Evolutionary conservation across 2,329 filamentous ascomycete species (phyloP).

Genomic region (Tolypocladium inflatum): DNA sequence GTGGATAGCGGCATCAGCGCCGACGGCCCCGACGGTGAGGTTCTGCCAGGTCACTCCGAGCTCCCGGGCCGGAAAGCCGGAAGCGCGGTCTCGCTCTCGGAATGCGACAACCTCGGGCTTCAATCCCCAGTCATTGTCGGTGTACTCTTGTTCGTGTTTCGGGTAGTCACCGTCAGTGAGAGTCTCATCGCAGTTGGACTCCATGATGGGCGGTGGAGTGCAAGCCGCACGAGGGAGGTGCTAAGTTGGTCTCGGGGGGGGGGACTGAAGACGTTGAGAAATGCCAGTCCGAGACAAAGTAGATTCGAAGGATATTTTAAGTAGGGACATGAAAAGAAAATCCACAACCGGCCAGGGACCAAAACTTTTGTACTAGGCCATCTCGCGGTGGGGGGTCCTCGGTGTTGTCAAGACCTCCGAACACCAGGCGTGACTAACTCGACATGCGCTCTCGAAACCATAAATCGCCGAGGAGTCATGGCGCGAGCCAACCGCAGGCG

Average conservation of each 20-base stretch:
- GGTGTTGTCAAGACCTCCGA: neutral
- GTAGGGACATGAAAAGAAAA: neutral
- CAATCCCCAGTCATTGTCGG: slow-evolving; percentile 31
- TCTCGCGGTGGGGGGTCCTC: neutral
- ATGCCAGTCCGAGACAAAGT: neutral
- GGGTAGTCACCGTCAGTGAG: slow-evolving; percentile 12
- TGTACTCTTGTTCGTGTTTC: slow-evolving; percentile 1
- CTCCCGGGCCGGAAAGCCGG: slow-evolving; percentile 36
- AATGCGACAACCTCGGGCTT: slow-evolving; percentile 36
- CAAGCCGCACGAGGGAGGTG: neutral
- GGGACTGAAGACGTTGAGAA: neutral
- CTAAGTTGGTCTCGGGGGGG: neutral
- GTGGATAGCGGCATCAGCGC: slow-evolving; percentile 52
- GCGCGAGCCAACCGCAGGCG: neutral
- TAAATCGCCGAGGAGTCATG: neutral
- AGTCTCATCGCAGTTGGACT: slow-evolving; percentile 14
- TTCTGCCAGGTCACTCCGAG: slow-evolving; percentile 58
- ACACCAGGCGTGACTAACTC: neutral
- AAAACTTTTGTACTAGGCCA: neutral
- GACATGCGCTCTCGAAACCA: neutral
- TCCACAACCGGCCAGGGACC: neutral
- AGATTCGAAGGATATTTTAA: no score
- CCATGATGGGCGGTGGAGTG: slow-evolving; percentile 11
- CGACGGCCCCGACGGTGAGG: slow-evolving; percentile 52
- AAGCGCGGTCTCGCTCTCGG: slow-evolving; percentile 31